Base-by-base conservation (phyloP, 768 basidiomycete genomes). In the Phlebiopsis gigantea region DNA sequence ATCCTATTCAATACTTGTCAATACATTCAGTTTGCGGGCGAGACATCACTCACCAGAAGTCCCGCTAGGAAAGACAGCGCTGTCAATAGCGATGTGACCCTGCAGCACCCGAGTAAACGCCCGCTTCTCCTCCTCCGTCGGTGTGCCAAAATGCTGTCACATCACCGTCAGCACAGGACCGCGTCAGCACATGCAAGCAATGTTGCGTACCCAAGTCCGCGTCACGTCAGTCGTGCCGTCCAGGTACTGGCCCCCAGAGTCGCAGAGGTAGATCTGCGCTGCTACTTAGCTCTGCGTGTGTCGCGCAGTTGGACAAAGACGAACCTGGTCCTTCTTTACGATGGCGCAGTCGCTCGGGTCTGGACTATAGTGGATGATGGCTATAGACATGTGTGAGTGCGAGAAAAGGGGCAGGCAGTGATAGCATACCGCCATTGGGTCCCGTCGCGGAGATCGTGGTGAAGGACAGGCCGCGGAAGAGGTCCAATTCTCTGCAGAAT, bases 181-280 rank as follows among this genome's bases (percentile, higher is more conserved):
- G 6, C 28, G 26, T 22, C 12, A 29, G 22, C 14, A 17, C 31
- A 14, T 10, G 29, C 7, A 14, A 17, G 21, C n/a, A 9, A 17
- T 24, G 51, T 22, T 14, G 55, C 80, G 63, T 65, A 88, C 90
- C 85, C 84, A 87, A 58, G 93, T 97, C 43, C 95, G 77, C 1
- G 94, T 96, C 15, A 90, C 89, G 66, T 99, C 96, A 1, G 97
- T 99, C 0, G 96, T 98, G 9, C 96, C 96, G 62, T 98, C 96
- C 30, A 82, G 69, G 72, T 86, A 96, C 71, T 97, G 94, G 1
- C 89, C 91, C 66, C 95, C 95, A 39, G 90, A 93, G 67, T 98
- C 95, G 63, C 94, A 88, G 2, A 88, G 72, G 68, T 88, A 88
- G 50, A 88, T 78, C 78, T 82, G 51, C 17, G 55, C n/a, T n/a